A percentile compares a stretch with the other conserved stretches of the same genome.
phyloP scores from a whole-genome alignment of 306 rosid species.

The Vigna radiata region DNA sequence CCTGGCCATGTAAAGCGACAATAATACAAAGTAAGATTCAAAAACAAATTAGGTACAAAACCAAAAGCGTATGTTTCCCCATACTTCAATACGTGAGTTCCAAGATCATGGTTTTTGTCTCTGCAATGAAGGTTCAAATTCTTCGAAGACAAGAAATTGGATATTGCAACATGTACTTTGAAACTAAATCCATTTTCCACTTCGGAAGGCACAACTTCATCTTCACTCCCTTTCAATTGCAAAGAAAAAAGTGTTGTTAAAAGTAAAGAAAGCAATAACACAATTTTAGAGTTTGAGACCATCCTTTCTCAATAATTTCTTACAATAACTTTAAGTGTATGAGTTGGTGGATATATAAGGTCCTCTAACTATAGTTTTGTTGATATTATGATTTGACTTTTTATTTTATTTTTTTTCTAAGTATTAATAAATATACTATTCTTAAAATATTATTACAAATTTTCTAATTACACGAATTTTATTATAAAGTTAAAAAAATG shows the following conservation, averaged over 20 bases:
- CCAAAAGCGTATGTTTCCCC: not conserved
- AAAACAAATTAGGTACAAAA: not conserved
- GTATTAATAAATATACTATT: too few relatives aligned
- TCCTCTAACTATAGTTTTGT: too few relatives aligned
- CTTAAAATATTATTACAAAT: too few relatives aligned
- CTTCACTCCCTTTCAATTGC: not conserved
- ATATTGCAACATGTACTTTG: not conserved
- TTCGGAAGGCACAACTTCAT: not conserved
- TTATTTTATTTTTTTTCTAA: too few relatives aligned
- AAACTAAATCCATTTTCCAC: not conserved
- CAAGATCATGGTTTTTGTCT: not conserved
- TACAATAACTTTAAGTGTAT: not conserved
- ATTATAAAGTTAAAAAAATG: too few relatives aligned
- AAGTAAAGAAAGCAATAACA: not conserved
- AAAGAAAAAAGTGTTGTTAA: not conserved
- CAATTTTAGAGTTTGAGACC: not conserved
- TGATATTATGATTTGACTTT: too few relatives aligned
- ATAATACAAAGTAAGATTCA: not conserved
- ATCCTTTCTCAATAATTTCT: not conserved
- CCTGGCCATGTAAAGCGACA: not conserved
- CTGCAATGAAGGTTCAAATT: not conserved
- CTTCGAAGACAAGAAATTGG: not conserved
- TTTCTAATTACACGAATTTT: too few relatives aligned
- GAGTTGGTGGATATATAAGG: not conserved
- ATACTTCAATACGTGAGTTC: not conserved